Base-by-base conservation (phyloP, 2,329 filamentous ascomycete species). In the Lecanosticta acicola region DNA sequence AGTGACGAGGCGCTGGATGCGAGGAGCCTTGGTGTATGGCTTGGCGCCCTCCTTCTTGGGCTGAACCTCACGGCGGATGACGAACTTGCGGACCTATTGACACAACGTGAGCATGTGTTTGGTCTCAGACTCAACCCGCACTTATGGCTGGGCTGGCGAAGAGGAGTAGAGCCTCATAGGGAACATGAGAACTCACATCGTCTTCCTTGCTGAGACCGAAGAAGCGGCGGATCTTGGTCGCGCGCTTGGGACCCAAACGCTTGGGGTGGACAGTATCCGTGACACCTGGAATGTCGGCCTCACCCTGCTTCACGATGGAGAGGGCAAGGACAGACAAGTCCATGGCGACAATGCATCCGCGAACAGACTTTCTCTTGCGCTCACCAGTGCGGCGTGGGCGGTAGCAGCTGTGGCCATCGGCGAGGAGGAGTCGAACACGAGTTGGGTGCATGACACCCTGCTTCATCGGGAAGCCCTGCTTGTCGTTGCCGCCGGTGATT, bases 391-490 rank as follows among this genome's bases (percentile, higher is more conserved):
- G 90, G 77, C 93, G 91, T 71, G 91, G 83, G 71, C 93, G 91
- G 85, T 97, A 98, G 87, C 93, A 98, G 66, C 88, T 93, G 87
- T 97, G 93, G 73, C 93, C 93, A 47, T 94, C 89, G 71, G 85
- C 71, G 70, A 98, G 88, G 68, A 98, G 86, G 63, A 98, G 89
- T 65, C 87, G 85, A 77, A 96, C 93, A 93, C 93, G 93, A 73
- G 87, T 93, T 67, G 93, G 90, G 75, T 94, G 87, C 82, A 98
- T 91, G 73, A 94, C 87, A 81, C 93, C 93, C 85, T 98, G 94
- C 89, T 98, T 98, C 93, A 98, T 98, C 66, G 93, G 93, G 84
- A 98, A 98, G 80, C 93, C 93, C 82, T 98, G 94, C 88, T 98
- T 98, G 87, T 98, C 93, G 86, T 98, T 98, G 72, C 94, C 93